A percentile compares a stretch with the other conserved stretches of the same genome.
These are phyloP conservation scores for Colletotrichum salicis DNA, from an alignment of 2,329 filamentous ascomycete species.

Conservation along the genomic window DNA sequence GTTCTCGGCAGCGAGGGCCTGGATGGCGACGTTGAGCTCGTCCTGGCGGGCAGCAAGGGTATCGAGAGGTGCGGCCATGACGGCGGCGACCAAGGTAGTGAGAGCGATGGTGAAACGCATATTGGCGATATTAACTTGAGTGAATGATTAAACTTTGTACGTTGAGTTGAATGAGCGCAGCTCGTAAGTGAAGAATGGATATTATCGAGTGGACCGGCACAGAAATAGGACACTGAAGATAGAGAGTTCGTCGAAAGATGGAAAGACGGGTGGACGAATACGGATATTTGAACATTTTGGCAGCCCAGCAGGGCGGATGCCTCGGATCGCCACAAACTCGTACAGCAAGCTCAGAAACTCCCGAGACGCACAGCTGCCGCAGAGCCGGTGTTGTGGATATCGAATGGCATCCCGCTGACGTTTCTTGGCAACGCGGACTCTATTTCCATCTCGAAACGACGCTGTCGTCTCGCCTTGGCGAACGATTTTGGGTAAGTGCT, in stretches of 20 bases:
- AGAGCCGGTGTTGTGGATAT: constrained; percentile 10
- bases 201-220: constrained; percentile 6
- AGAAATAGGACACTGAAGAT: background rate
- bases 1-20: constrained; percentile 15
- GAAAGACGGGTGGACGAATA: background rate
- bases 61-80: constrained; percentile 25
- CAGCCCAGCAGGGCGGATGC: background rate
- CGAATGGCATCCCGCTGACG: constrained; percentile 27
- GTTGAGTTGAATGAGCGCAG: constrained; percentile 10
- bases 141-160: background rate
- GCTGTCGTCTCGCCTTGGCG: constrained; percentile 1
- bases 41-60: constrained; percentile 14
- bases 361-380: constrained; percentile 12
- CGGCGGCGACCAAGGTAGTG: constrained; percentile 27
- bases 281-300: constrained; percentile 17
- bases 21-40: constrained; percentile 7
- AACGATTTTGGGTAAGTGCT: background rate
- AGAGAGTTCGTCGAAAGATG: background rate
- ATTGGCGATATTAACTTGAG: background rate
- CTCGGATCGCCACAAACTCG: background rate
- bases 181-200: background rate
- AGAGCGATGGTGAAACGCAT: constrained; percentile 30
- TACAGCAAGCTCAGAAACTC: background rate
- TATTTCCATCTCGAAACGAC: constrained; percentile 3
- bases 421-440: constrained; percentile 17